phyloP scores from a whole-genome alignment of 2,329 filamentous ascomycete species.

The Lachnellula suecica region DNA sequence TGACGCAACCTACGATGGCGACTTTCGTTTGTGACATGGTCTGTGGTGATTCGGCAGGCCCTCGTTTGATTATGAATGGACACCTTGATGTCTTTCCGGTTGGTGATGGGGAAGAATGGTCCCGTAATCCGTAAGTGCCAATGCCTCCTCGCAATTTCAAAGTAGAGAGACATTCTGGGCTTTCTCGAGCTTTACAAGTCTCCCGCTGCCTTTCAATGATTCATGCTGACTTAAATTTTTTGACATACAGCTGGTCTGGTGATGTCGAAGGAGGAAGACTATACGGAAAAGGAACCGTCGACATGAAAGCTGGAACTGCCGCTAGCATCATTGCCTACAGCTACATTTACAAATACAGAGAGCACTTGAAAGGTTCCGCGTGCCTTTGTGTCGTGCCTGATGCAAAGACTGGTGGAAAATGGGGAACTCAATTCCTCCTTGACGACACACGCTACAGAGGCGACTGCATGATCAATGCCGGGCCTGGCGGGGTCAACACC shows the following conservation, averaged over 20 bases:
- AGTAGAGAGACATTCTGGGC: too few species aligned
- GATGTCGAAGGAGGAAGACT: constrained; percentile 33
- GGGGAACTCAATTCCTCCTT: constrained; percentile 37
- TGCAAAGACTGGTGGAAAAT: constrained; percentile 40
- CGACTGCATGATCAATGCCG: constrained; percentile 39
- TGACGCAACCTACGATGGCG: constrained; percentile 31
- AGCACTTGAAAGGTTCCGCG: constrained; percentile 23
- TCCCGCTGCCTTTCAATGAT: too few species aligned
- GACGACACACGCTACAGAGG: constrained; percentile 35
- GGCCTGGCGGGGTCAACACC: constrained; percentile 37
- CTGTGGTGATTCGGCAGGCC: constrained; percentile 19
- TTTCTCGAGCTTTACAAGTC: too few species aligned
- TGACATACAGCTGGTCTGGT: constrained; percentile 40
- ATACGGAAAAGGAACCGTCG: constrained; percentile 39
- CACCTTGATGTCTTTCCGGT: constrained; percentile 44
- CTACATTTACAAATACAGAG: constrained; percentile 28
- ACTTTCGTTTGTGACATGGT: constrained; percentile 37
- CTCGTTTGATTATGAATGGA: constrained; percentile 39
- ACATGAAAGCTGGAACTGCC: constrained; percentile 44
- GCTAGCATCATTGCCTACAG: constrained; percentile 39
- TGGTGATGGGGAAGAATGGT: constrained; percentile 34
- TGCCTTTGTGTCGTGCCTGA: constrained; percentile 37
- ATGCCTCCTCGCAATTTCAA: too few species aligned
- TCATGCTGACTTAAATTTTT: too few species aligned
- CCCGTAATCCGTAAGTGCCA: constrained; percentile 35